Conservation (phyloP, 768 basidiomycete species). For the Tylopilus felleus region DNA sequence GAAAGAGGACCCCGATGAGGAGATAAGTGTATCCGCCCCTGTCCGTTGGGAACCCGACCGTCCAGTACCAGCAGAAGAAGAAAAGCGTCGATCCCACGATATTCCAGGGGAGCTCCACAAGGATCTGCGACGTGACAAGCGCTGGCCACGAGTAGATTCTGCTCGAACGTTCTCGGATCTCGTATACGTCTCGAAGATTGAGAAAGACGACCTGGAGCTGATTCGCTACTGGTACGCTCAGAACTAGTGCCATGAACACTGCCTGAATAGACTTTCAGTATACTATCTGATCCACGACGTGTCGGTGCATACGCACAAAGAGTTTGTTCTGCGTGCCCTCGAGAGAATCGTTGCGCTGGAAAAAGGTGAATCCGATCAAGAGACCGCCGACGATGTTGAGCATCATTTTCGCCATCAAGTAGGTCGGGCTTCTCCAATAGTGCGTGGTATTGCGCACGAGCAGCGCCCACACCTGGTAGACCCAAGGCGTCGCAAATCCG, state of each 20-base stretch:
- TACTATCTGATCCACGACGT: not conserved
- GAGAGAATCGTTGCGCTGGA: conserved; percentile 46
- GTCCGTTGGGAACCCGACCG: conserved; percentile 53
- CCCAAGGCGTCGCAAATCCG: conserved; percentile 54
- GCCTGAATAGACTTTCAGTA: conserved; percentile 31
- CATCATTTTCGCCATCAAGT: conserved; percentile 53
- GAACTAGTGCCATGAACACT: conserved; percentile 53
- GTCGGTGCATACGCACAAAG: conserved; percentile 44
- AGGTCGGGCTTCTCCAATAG: conserved; percentile 58
- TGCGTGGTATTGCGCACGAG: conserved; percentile 7
- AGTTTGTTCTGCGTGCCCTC: conserved; percentile 65
- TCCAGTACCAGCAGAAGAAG: conserved; percentile 71
- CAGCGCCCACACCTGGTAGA: conserved; percentile 34
- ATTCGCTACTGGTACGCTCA: conserved; percentile 45
- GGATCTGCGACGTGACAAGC: conserved; percentile 49
- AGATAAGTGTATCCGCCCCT: conserved; percentile 62
- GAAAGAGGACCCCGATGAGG: conserved; percentile 47
- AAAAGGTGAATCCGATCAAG: conserved; percentile 64
- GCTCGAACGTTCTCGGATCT: conserved; percentile 62
- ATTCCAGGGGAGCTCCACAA: conserved; percentile 62
- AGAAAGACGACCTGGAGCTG: not conserved
- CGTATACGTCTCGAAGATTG: conserved; percentile 40
- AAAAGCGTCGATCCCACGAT: conserved; percentile 53
- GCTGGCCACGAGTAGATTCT: conserved; percentile 66
- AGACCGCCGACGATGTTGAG: conserved; percentile 54